phyloP scores from a whole-genome alignment of 1,284 basidiomycete species.

The Uromyces viciae-fabae region DNA sequence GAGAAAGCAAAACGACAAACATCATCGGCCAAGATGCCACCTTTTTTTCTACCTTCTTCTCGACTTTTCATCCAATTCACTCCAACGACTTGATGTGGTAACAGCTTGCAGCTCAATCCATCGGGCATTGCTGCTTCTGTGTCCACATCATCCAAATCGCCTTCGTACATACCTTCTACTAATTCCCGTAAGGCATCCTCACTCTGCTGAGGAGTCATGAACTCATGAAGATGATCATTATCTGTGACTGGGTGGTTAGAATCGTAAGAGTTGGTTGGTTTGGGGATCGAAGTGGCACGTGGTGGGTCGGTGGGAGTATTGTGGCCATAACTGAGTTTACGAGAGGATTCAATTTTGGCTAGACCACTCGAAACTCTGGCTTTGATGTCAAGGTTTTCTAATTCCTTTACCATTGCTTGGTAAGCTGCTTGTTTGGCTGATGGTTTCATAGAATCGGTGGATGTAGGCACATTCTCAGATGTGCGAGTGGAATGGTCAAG shows the following conservation, averaged over 20 bases:
- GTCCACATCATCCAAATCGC: constrained; percentile 64
- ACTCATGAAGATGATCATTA: constrained; percentile 36
- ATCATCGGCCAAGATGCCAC: constrained; percentile 88
- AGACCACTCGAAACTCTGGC: not conserved
- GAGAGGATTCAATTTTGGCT: not conserved
- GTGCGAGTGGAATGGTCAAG: not conserved
- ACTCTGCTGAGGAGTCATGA: constrained; percentile 57
- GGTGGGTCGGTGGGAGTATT: too few species aligned
- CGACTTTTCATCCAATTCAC: constrained; percentile 81
- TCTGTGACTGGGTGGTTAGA: constrained; percentile 16
- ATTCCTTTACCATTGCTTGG: not conserved
- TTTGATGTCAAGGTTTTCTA: not conserved
- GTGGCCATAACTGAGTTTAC: too few species aligned
- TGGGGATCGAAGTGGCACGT: not conserved
- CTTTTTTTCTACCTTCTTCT: constrained; percentile 70
- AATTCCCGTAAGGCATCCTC: constrained; percentile 61
- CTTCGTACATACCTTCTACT: constrained; percentile 58
- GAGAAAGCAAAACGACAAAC: constrained; percentile 63
- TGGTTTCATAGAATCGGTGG: not conserved
- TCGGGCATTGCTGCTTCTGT: constrained; percentile 62
- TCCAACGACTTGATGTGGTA: constrained; percentile 82
- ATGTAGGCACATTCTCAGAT: not conserved
- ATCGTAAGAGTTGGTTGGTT: not conserved
- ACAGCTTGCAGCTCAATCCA: constrained; percentile 64
- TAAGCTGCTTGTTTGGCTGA: constrained; percentile 16